Base-by-base conservation (phyloP, 768 basidiomycete genomes). In the Rhodosporidiobolus odoratus region DNA sequence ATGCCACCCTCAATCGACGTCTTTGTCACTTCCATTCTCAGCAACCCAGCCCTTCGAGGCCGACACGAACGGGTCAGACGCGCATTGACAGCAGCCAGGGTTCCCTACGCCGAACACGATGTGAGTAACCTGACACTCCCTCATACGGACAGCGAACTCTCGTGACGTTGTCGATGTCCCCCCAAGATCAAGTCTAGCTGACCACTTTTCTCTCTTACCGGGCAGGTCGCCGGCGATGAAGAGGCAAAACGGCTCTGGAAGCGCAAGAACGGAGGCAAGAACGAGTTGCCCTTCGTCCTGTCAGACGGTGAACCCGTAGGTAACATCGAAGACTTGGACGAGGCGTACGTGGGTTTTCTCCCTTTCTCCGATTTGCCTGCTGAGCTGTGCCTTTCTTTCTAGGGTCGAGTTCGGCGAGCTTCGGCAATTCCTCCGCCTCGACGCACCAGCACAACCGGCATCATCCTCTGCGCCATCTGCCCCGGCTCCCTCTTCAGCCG, bases 361-460 rank as follows among this genome's bases (percentile, higher is more conserved):
- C 27, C 43, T 32, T 37, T 9, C 12, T 16, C 47, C 34, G 23
- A 37, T 62, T 30, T 34, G 27, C 27, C 8, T 30, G 27, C 52
- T 4, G 13, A n/a, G 32, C 41, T 58, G 35, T 27, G 6, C 45
- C 35, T 37, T 19, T 47, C 5, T 12, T 34, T 23, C 16, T 65
- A 76, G 75, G 13, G 75, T 76, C 65, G 75, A 76, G 58, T 74
- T 72, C n/a, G 75, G 75, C 35, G 75, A 76, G 47, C 59, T 76
- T 23, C 65, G 73, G 12, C 75, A 76, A 38, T 69, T 59, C 68
- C 58, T 63, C 5, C 61, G 61, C 30, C 61, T 63, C 32, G 47
- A 58, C 50, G 25, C 10, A 4, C 27, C 59, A n/a, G n/a, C n/a
- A n/a, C n/a, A n/a, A n/a, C n/a, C n/a, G n/a, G n/a, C n/a, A n/a